A percentile compares a stretch with the other conserved stretches of the same genome.
These are phyloP conservation scores for Apostasia ramifera DNA, from an alignment of 106 monocot species.

Conservation along the genomic window DNA sequence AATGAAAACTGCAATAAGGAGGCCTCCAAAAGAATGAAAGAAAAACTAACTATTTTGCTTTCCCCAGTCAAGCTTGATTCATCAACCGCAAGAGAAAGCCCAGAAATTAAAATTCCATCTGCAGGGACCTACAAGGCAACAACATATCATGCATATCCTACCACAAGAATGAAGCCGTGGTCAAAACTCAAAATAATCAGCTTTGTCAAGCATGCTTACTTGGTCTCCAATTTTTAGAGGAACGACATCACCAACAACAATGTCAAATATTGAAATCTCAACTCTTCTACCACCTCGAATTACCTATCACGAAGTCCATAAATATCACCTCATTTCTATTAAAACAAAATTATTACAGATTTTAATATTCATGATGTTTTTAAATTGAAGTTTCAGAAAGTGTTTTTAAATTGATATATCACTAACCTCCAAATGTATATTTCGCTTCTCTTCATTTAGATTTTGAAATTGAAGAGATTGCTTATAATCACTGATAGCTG, in stretches of 20 bases:
- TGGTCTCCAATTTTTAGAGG: conserved; percentile 86
- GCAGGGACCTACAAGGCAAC: conserved; percentile 65
- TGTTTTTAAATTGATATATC: conserved; percentile 8
- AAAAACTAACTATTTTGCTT: conserved; percentile 71
- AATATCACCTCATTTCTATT: neutral
- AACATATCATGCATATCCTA: neutral
- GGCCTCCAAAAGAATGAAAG: neutral
- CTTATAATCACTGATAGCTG: conserved; percentile 83
- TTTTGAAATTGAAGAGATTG: conserved; percentile 88
- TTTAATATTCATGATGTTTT: no score
- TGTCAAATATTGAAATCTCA: conserved; percentile 62
- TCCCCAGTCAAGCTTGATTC: conserved; percentile 99
- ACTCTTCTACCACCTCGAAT: conserved; percentile 63
- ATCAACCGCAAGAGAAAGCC: conserved; percentile 82
- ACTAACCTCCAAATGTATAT: conserved; percentile 79
- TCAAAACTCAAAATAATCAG: neutral
- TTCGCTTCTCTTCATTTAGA: conserved; percentile 81
- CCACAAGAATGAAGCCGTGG: neutral
- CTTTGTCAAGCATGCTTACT: conserved; percentile 21
- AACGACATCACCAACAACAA: conserved; percentile 78
- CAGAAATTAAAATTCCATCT: conserved; percentile 74
- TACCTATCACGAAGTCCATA: conserved; percentile 33
- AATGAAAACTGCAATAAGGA: neutral
- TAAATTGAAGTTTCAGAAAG: neutral
- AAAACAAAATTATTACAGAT: neutral